phyloP scores from a whole-genome alignment of 2,329 filamentous ascomycete genomes.

The Aotearoamyces nothofagi region DNA sequence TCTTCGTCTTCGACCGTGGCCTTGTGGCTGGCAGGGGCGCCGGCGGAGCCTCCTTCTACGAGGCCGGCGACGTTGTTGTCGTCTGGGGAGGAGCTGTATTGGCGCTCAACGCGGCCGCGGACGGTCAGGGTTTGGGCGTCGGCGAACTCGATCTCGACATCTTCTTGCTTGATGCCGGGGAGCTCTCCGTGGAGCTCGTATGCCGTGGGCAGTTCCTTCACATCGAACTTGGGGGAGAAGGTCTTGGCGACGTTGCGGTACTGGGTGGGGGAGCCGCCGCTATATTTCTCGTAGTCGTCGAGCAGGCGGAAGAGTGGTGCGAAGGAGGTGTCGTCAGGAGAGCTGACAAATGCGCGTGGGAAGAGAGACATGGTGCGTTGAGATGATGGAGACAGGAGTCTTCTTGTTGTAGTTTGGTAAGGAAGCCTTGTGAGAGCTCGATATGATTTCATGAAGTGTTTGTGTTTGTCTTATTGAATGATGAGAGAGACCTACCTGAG shows the following conservation, averaged over 20 bases:
- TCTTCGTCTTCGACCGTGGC: conserved; percentile 45
- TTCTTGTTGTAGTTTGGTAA: conserved; percentile 7
- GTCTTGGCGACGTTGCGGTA: conserved; percentile 18
- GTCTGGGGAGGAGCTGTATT: conserved; percentile 38
- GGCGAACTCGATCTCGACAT: conserved; percentile 65
- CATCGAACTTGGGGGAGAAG: conserved; percentile 67
- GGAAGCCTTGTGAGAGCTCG: conserved; percentile 9
- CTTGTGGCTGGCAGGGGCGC: conserved; percentile 32
- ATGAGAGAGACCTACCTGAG: too few relatives aligned
- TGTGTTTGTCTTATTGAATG: conserved; percentile 2
- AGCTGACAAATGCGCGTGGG: conserved; percentile 29
- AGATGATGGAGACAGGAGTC: conserved; percentile 11
- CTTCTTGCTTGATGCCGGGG: conserved; percentile 57
- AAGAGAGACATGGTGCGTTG: conserved; percentile 43
- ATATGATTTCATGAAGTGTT: conserved; percentile 11
- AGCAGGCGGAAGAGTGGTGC: conserved; percentile 48
- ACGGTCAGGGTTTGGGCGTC: conserved; percentile 60
- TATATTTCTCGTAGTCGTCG: conserved; percentile 46
- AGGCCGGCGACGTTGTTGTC: conserved; percentile 11
- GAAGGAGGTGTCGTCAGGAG: conserved; percentile 25
- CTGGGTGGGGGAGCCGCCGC: conserved; percentile 8
- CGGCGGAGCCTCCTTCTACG: conserved; percentile 17
- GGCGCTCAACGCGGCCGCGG: conserved; percentile 52
- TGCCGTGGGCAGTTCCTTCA: conserved; percentile 49
- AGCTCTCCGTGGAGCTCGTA: conserved; percentile 75